phyloP scores from a whole-genome alignment of 2,329 filamentous ascomycete species.

The Diaporthe australafricana region DNA sequence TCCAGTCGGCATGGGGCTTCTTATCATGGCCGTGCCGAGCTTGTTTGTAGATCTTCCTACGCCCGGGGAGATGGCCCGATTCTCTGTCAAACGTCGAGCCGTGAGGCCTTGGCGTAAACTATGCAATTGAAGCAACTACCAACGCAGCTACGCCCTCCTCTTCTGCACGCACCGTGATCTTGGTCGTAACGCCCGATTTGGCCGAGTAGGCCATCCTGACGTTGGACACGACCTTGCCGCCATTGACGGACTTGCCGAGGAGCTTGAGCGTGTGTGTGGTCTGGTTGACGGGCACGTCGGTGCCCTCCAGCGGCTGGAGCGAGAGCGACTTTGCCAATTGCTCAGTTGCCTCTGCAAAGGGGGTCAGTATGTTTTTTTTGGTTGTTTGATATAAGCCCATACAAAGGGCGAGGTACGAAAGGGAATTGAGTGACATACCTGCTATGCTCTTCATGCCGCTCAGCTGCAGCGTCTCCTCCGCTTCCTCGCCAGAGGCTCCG shows the following conservation, averaged over 20 bases:
- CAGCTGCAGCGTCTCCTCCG: conserved; percentile 90
- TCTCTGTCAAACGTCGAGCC: neutral
- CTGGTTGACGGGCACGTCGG: conserved; percentile 87
- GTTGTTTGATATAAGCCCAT: conserved; percentile 1
- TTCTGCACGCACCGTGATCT: conserved; percentile 91
- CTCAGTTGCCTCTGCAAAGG: conserved; percentile 84
- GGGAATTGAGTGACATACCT: conserved; percentile 66
- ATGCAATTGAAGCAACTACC: conserved; percentile 87
- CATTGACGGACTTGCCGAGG: conserved; percentile 92
- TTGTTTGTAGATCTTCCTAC: neutral
- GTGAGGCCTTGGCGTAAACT: conserved; percentile 48
- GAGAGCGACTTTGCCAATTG: conserved; percentile 88
- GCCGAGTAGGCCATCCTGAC: conserved; percentile 94
- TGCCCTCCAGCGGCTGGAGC: conserved; percentile 93
- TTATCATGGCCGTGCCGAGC: neutral
- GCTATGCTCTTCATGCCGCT: conserved; percentile 91
- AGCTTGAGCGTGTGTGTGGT: conserved; percentile 96
- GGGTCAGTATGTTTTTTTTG: conserved; percentile 29
- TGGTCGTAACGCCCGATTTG: conserved; percentile 94
- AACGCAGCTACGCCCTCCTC: conserved; percentile 90
- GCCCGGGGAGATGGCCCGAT: neutral
- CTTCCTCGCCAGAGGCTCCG: conserved; percentile 88
- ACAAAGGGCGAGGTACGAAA: neutral
- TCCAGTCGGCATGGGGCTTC: neutral
- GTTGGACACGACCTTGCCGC: conserved; percentile 87